Evolutionary conservation across 2,329 filamentous ascomycete species (phyloP).

Genomic region (Xylariomycetidae sp.): DNA sequence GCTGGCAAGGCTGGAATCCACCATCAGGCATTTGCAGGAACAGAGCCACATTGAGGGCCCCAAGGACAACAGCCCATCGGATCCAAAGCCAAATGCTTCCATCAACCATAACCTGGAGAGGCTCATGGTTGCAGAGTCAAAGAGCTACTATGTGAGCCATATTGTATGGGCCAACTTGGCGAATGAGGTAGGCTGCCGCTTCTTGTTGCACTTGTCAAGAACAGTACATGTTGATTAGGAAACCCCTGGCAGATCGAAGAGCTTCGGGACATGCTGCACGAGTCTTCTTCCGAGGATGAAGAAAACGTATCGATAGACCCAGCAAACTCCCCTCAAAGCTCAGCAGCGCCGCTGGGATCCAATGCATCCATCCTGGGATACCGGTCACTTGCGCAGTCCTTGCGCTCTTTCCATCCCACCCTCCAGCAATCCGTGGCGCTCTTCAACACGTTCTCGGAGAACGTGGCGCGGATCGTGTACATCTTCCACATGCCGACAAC

Average conservation of each 20-base stretch:
- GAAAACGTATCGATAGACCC: conserved; percentile 4
- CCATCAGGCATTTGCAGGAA: conserved; percentile 7
- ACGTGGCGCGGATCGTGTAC: conserved; percentile 20
- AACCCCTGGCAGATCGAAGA: conserved; percentile 13
- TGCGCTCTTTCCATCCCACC: conserved; percentile 17
- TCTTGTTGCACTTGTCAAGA: not conserved
- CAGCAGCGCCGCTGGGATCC: conserved; percentile 2
- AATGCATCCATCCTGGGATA: conserved; percentile 21
- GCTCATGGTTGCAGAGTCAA: conserved; percentile 13
- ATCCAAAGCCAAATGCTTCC: not conserved
- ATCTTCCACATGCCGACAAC: conserved; percentile 26
- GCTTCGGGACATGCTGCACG: conserved; percentile 17
- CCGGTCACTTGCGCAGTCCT: conserved; percentile 18
- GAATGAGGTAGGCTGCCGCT: conserved; percentile 19
- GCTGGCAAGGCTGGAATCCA: conserved; percentile 13
- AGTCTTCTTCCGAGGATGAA: conserved; percentile 5
- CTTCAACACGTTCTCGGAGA: conserved; percentile 20
- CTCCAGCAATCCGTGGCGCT: conserved; percentile 17
- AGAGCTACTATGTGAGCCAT: conserved; percentile 18
- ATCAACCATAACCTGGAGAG: conserved; percentile 7
- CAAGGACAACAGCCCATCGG: not conserved
- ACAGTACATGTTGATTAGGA: not conserved
- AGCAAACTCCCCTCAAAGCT: conserved; percentile 2
- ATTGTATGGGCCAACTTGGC: conserved; percentile 23
- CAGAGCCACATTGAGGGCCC: conserved; percentile 2